phyloP scores from a whole-genome alignment of 129 eudicot species.

The Cynara cardunculus region DNA sequence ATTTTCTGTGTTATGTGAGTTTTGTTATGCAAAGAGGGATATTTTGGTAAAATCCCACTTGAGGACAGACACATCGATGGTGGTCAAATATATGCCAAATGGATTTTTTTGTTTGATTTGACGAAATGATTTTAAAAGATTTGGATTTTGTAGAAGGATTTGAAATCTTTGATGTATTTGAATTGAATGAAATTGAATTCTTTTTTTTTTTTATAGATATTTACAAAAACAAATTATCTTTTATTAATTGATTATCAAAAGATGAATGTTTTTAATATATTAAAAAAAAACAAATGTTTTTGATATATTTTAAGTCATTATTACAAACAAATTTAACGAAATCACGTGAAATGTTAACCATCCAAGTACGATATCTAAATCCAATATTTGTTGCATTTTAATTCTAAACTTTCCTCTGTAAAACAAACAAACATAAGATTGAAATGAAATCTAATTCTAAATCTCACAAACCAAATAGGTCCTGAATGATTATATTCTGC shows the following conservation, averaged over 20 bases:
- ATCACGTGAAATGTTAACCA: background rate
- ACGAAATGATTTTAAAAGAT: no score
- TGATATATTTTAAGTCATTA: background rate
- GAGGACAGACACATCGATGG: background rate
- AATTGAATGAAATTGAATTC: background rate
- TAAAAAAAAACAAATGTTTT: no score
- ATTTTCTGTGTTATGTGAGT: conserved; percentile 1
- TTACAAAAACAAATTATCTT: background rate
- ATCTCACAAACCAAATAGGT: background rate
- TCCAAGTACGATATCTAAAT: conserved; percentile 6
- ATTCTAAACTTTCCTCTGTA: background rate
- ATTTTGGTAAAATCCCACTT: background rate
- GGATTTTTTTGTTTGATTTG: background rate
- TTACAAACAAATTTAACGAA: no score
- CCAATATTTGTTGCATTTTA: background rate
- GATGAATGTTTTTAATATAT: background rate
- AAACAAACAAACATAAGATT: background rate
- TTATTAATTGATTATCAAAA: background rate
- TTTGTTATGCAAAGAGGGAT: background rate
- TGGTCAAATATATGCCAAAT: background rate
- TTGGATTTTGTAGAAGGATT: no score
- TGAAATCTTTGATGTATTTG: no score
- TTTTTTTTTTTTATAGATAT: background rate
- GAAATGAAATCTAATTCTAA: background rate
- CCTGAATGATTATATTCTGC: background rate